Evolutionary conservation across 805 yeast species (phyloP), one percentile per base, ranked within the genome.

Genomic region (Debaryomyces maramus): DNA sequence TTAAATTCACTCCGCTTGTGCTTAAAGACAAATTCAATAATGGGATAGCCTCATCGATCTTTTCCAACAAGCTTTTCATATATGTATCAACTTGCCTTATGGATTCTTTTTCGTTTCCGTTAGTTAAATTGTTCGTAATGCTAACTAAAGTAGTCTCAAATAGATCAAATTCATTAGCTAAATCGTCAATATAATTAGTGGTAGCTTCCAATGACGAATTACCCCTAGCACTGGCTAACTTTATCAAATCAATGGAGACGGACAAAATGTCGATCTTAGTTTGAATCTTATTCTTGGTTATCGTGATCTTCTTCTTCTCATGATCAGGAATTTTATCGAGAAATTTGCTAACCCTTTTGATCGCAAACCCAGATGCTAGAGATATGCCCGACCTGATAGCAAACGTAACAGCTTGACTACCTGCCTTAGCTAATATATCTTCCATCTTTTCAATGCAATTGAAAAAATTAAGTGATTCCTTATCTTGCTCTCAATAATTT

Each of bases 361-460:
- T 70, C 16, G 90, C 89, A 61, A 78, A 85, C 0, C 84, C 78
- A 0, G 89, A 79, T 0, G 90, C 93, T 15, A 85, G 49, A 2
- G 88, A 80, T 22, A 85, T 76, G 0, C 93, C 88, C 1, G 90
- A 84, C 41, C 84, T 69, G 19, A 85, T 78, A 7, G 90, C 95
- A 61, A 85, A 82, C 2, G 88, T 75, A n/a, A 85, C 85, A 1
- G 87, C 86, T 48, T 85, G 89, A 36, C 78, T 78, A 21, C 89
- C 85, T 3, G 93, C 93, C 60, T 65, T 70, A 21, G 69, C 61
- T 6, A 71, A 54, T 22, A 71, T 61, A 31, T 66, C 70, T 45
- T 72, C 76, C 75, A 71, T 71, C 10, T 32, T 36, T 23, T 23
- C 13, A 9, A 20, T 21, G 5, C n/a, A 36, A 31, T 32, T 10